Conservation (phyloP, 306 rosid genomes). For the Leucaena leucocephala region DNA sequence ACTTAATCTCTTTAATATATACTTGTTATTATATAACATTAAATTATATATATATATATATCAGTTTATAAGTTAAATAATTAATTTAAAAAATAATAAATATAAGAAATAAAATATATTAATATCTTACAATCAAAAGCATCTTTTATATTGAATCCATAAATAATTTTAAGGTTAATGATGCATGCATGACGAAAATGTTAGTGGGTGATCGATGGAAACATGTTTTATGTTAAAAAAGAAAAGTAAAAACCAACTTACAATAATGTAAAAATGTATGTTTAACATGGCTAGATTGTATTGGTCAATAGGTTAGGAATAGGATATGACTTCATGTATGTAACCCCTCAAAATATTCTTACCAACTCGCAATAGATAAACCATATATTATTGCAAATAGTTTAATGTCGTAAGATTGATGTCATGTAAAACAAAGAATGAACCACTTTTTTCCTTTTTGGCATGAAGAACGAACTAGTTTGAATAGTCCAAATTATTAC, state of each 20-base stretch:
- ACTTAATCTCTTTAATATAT: no score
- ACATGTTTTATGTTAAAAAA: not conserved
- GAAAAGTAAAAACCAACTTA: not conserved
- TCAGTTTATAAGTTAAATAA: no score
- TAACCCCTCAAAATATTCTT: conserved; percentile 6
- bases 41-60: no score
- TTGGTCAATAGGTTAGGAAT: not conserved
- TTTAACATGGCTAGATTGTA: not conserved
- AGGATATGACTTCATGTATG: not conserved
- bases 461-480: not conserved
- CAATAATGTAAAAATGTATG: not conserved
- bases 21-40: no score
- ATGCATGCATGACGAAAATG: conserved; percentile 6
- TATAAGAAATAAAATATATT: no score
- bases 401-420: conserved; percentile 38
- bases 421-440: not conserved
- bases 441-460: no score
- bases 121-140: no score
- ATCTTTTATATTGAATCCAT: not conserved
- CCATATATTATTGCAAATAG: not conserved
- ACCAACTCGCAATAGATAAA: not conserved
- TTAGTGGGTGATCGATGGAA: not conserved
- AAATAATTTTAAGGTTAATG: not conserved
- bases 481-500: not conserved
- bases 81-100: no score